These are phyloP conservation scores for Phaeosphaeria sp. DNA, from an alignment of 2,329 filamentous ascomycete genomes.

Conservation along the genomic window DNA sequence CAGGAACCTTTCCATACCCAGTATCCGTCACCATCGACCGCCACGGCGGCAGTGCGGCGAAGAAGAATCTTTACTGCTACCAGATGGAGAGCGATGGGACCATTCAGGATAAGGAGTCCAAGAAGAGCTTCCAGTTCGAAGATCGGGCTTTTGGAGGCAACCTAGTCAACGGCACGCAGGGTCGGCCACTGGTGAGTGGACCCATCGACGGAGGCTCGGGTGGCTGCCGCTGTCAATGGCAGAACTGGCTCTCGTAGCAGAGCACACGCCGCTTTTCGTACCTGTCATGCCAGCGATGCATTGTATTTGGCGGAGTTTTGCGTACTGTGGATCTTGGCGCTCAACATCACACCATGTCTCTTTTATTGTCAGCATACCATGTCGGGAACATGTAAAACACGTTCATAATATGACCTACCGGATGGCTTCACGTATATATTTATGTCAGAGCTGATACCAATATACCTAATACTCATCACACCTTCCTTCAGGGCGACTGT, in stretches of 20 bases:
- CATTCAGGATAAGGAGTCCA: conserved; percentile 46
- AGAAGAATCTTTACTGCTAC: conserved; percentile 69
- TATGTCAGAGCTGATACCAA: conserved; percentile 17
- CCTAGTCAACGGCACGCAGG: conserved; percentile 59
- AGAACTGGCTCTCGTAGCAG: conserved; percentile 55
- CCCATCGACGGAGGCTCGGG: conserved; percentile 65
- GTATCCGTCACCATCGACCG: conserved; percentile 67
- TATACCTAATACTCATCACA: not conserved
- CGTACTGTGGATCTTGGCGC: conserved; percentile 21
- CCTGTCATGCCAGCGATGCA: conserved; percentile 12
- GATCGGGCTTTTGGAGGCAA: conserved; percentile 58
- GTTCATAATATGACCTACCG: conserved; percentile 15
- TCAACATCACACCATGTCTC: conserved; percentile 5
- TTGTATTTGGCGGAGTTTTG: conserved; percentile 23
- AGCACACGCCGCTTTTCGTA: not conserved
- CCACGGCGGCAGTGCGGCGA: conserved; percentile 61
- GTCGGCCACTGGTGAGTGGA: conserved; percentile 52
- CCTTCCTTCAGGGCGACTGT: not conserved
- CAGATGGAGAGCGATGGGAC: conserved; percentile 57
- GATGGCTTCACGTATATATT: conserved; percentile 22
- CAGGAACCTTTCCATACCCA: conserved; percentile 67
- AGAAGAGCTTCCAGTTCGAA: conserved; percentile 60
- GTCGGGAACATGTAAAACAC: conserved; percentile 9
- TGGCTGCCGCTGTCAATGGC: conserved; percentile 67
- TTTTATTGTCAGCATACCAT: conserved; percentile 3